Conservation (phyloP, 2,329 filamentous ascomycete species). For the Botrytis galanthina region DNA sequence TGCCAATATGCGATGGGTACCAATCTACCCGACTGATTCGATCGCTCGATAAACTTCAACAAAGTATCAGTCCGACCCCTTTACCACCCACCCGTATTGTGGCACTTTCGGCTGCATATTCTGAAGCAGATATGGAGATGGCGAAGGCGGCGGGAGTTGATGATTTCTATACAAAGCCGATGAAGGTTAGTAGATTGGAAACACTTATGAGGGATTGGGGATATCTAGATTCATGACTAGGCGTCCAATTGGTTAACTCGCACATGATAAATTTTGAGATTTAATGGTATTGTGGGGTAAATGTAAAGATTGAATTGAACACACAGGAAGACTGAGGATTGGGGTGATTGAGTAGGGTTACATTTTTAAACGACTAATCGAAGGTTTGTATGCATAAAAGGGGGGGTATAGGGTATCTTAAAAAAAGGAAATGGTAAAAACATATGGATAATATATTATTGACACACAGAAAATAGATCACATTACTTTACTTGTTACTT, state of each 20-base stretch:
- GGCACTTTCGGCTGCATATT: slow-evolving; percentile 52
- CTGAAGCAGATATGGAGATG: slow-evolving; percentile 47
- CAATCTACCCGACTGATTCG: slow-evolving; percentile 49
- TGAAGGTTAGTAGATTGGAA: slow-evolving; percentile 30
- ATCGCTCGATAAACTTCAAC: slow-evolving; percentile 43
- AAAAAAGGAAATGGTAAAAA: no score
- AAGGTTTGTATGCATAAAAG: neutral
- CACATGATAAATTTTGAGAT: neutral
- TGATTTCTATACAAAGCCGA: slow-evolving; percentile 53
- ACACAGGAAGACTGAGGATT: neutral
- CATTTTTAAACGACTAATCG: no score
- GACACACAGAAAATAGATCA: neutral
- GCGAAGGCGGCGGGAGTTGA: slow-evolving; percentile 53
- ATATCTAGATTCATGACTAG: neutral
- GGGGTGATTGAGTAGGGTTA: neutral
- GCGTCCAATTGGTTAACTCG: neutral
- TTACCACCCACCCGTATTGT: slow-evolving; percentile 42
- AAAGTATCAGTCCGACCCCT: slow-evolving; percentile 28
- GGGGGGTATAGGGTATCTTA: neutral
- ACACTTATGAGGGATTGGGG: slow-evolving; percentile 13
- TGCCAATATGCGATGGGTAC: slow-evolving; percentile 54
- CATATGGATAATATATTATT: neutral
- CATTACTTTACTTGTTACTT: no score
- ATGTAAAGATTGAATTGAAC: neutral
- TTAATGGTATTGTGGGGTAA: neutral